Base-by-base conservation (phyloP, 805 yeast genomes). In the Cyberlindnera samutprakarnensis region DNA sequence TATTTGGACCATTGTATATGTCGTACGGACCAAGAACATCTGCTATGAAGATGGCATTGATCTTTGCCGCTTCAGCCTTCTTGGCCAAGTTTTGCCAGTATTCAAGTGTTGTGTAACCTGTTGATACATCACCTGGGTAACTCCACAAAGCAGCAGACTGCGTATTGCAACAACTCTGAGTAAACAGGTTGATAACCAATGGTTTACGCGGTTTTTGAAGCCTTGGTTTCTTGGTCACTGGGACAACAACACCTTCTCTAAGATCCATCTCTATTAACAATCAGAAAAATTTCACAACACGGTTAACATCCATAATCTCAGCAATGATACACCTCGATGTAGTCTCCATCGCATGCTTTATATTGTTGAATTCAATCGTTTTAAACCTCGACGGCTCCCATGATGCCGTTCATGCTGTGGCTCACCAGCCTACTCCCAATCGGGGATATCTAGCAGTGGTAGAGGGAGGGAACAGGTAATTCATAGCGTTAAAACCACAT, bases 11-110 rank as follows among this genome's bases (percentile, higher is more conserved):
- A 12, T 60, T 55, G 38, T 59, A 62, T n/a, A 57, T 63, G 31
- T 61, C 67, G 31, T 59, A 62, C 1, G 58, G 54, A 3, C 64
- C 66, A n/a, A 60, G 38, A 9, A 55, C 62, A 48, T 62, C 68
- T 12, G 67, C 68, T 31, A 62, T 46, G 39, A 62, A 62, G 8
- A 62, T 35, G 3, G 57, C 56, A 38, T 59, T 57, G 41, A 62
- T 43, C 37, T 57, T 60, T 43, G 62, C 65, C 14, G 37, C 43
- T 37, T 62, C 68, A 14, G 59, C 46, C 22, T 50, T 34, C 30
- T 57, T 40, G 13, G 65, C 66, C 12, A 61, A 41, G 17, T 59
- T 47, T 12, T 51, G 51, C 68, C 68, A 62, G 38, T 59, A 61
- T 15, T 54, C 46, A 11, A 57, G 45, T 28, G 47, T 48, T 31